Evolutionary conservation across 23 red algal genomes (phyloP).

Genomic region (Gracilaria caudata): DNA sequence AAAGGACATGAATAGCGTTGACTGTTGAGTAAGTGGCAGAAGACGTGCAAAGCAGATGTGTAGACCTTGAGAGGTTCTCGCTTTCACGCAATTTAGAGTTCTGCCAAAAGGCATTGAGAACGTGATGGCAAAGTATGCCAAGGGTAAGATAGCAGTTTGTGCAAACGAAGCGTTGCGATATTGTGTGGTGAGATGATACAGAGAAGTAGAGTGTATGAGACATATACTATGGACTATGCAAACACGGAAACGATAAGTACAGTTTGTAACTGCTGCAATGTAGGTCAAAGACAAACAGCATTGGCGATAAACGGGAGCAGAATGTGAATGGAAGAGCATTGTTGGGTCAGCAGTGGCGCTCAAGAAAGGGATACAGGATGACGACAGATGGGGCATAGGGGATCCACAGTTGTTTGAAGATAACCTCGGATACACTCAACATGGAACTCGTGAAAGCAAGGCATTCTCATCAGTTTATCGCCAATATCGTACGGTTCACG

Average conservation of each 20-base stretch:
- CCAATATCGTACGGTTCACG: slow-evolving; percentile 47
- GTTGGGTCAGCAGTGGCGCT: background rate
- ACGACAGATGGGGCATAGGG: slow-evolving; percentile 62
- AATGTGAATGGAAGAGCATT: background rate
- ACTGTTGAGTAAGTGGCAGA: too few species aligned
- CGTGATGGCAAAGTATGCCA: background rate
- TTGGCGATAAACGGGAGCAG: background rate
- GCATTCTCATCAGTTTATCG: slow-evolving; percentile 52
- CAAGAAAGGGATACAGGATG: slow-evolving; percentile 62
- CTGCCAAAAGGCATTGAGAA: background rate
- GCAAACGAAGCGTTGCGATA: background rate
- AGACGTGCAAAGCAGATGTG: too few species aligned
- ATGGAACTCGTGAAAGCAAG: slow-evolving; percentile 70
- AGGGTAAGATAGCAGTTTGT: background rate
- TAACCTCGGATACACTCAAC: slow-evolving; percentile 58
- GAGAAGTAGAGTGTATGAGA: background rate
- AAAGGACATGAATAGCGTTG: too few species aligned
- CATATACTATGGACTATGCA: background rate
- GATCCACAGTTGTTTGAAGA: slow-evolving; percentile 40
- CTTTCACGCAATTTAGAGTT: background rate
- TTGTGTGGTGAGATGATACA: background rate
- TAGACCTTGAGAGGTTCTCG: too few species aligned
- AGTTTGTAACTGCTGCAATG: background rate
- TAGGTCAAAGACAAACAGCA: background rate
- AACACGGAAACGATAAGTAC: background rate